Evolutionary conservation across 208 protist species (phyloP).

Genomic region (Trypanosoma scelopori): DNA sequence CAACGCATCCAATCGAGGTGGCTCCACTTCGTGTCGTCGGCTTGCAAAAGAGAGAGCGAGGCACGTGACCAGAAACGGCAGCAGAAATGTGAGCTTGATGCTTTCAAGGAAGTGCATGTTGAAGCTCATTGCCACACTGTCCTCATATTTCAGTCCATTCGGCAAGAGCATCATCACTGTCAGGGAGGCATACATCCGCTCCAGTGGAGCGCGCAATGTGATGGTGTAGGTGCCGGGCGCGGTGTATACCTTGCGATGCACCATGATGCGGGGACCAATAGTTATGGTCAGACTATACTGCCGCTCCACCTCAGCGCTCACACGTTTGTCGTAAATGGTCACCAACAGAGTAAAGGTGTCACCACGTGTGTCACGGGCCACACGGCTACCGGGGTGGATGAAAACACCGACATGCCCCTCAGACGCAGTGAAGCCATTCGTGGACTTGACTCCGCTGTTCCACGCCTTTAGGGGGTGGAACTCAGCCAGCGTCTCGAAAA

Average conservation of each 20-base stretch:
- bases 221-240: slow-evolving; percentile 50
- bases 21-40: slow-evolving; percentile 52
- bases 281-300: slow-evolving; percentile 68
- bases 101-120: slow-evolving; percentile 85
- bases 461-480: slow-evolving; percentile 84
- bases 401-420: slow-evolving; percentile 74
- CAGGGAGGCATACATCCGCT: slow-evolving; percentile 64
- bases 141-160: slow-evolving; percentile 74
- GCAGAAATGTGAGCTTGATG: slow-evolving; percentile 74
- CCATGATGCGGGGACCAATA: slow-evolving; percentile 55
- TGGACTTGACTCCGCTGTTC: slow-evolving; percentile 63
- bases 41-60: slow-evolving; percentile 65
- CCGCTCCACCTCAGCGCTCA: neutral
- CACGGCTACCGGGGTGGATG: slow-evolving; percentile 57
- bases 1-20: slow-evolving; percentile 7
- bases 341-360: slow-evolving; percentile 69
- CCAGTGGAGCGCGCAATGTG: slow-evolving; percentile 52
- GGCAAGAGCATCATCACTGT: slow-evolving; percentile 59
- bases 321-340: slow-evolving; percentile 61
- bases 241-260: slow-evolving; percentile 47
- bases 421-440: slow-evolving; percentile 78
- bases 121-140: slow-evolving; percentile 73
- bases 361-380: slow-evolving; percentile 61
- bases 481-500: slow-evolving; percentile 65
- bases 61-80: slow-evolving; percentile 67